Evolutionary conservation across 176 grass and related monocot species (phyloP).

Genomic region (Cymbopogon citratus): DNA sequence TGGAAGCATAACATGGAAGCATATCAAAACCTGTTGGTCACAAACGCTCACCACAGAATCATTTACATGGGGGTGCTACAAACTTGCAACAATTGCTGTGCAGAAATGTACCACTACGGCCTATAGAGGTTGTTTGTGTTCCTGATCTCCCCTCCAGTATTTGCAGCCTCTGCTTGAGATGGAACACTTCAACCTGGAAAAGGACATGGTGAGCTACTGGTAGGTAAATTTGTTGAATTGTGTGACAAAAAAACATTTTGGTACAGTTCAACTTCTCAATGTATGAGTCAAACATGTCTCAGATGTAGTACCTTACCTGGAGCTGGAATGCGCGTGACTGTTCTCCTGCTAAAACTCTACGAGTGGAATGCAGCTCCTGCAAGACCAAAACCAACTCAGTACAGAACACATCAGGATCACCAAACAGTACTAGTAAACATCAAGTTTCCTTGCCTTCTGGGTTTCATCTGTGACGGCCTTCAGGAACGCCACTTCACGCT

Average conservation of each 20-base stretch:
- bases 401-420: background rate
- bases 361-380: constrained; percentile 85
- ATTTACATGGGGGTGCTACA: constrained; percentile 24
- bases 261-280: background rate
- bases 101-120: background rate
- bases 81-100: background rate
- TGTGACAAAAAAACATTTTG: background rate
- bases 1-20: background rate
- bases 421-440: background rate
- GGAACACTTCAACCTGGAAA: constrained; percentile 77
- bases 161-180: constrained; percentile 81
- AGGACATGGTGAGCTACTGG: background rate
- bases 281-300: background rate
- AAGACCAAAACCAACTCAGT: constrained; percentile 15
- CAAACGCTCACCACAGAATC: background rate
- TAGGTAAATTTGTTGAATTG: background rate
- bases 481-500: constrained; percentile 85
- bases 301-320: constrained; percentile 76
- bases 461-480: constrained; percentile 86
- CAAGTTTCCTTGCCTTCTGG: constrained; percentile 54
- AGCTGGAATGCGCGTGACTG: constrained; percentile 70
- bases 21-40: constrained; percentile 8
- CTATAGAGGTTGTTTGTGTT: constrained; percentile 64
- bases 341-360: constrained; percentile 64
- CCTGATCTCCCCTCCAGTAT: constrained; percentile 48